phyloP scores from a whole-genome alignment of 169 alveolate genomes.

The Plasmodium inui region DNA sequence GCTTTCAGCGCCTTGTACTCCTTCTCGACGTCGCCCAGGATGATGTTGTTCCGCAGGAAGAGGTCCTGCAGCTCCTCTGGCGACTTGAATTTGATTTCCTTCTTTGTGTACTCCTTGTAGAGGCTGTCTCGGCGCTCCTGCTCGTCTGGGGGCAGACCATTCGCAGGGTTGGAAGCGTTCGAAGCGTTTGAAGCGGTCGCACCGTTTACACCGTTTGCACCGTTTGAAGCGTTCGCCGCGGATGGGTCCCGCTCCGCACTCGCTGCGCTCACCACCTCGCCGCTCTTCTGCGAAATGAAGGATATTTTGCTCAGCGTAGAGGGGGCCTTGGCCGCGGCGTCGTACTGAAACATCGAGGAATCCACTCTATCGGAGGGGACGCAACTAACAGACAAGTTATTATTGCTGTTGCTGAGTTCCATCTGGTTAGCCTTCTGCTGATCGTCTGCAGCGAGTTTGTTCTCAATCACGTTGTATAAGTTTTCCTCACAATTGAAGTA shows the following conservation, averaged over 20 bases:
- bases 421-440: background rate
- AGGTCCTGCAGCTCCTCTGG: slow-evolving; percentile 92
- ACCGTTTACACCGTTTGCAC: background rate
- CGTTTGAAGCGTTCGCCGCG: background rate
- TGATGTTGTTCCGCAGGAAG: slow-evolving; percentile 77
- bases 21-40: slow-evolving; percentile 78
- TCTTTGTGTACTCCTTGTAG: slow-evolving; percentile 69
- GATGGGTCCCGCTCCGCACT: background rate
- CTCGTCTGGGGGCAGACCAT: background rate
- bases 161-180: background rate
- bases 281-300: slow-evolving; percentile 7
- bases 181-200: background rate
- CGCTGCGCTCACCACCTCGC: background rate
- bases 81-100: slow-evolving; percentile 92
- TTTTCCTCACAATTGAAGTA: slow-evolving; percentile 81
- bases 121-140: slow-evolving; percentile 20
- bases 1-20: slow-evolving; percentile 39
- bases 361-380: background rate
- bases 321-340: background rate
- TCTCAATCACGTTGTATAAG: slow-evolving; percentile 26
- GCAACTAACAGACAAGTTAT: background rate
- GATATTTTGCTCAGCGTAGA: background rate
- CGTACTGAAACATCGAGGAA: background rate
- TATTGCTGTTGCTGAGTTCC: background rate
- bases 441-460: slow-evolving; percentile 15